phyloP scores from a whole-genome alignment of 768 basidiomycete genomes.

The Lactarius evosmus region DNA sequence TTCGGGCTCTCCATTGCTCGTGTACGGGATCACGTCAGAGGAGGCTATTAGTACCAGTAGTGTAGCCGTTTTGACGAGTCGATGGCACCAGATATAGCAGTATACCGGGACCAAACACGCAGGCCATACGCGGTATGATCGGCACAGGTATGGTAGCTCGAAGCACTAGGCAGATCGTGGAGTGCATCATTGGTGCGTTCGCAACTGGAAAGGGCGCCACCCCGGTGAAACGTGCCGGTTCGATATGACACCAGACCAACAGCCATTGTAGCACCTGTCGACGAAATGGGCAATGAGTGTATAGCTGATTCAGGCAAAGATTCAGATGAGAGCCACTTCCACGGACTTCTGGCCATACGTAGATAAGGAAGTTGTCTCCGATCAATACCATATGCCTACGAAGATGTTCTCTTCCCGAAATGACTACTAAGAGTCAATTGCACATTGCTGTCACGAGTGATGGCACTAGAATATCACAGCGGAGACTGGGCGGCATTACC shows the following conservation, averaged over 20 bases:
- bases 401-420: neutral
- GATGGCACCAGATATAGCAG: neutral
- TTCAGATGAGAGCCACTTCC: neutral
- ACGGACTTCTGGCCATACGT: neutral
- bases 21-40: neutral
- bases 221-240: neutral
- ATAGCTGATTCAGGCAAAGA: neutral
- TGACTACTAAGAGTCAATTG: neutral
- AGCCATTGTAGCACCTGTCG: neutral
- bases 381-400: too few species aligned
- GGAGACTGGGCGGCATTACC: neutral
- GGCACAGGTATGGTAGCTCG: neutral
- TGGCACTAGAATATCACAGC: neutral
- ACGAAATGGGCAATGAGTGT: neutral
- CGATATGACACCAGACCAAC: neutral
- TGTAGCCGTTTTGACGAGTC: neutral
- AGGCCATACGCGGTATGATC: neutral
- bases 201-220: neutral
- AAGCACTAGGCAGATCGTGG: neutral
- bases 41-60: neutral
- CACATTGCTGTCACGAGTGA: neutral
- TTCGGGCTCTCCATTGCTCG: neutral
- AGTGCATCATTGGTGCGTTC: neutral
- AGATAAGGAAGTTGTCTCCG: too few species aligned
- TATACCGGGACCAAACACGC: neutral